Percentiles rank a stretch among this genome's conserved stretches.
Evolutionary conservation across 192 early-diverging fungal species (phyloP).

Genomic region (Backusella australiensis): DNA sequence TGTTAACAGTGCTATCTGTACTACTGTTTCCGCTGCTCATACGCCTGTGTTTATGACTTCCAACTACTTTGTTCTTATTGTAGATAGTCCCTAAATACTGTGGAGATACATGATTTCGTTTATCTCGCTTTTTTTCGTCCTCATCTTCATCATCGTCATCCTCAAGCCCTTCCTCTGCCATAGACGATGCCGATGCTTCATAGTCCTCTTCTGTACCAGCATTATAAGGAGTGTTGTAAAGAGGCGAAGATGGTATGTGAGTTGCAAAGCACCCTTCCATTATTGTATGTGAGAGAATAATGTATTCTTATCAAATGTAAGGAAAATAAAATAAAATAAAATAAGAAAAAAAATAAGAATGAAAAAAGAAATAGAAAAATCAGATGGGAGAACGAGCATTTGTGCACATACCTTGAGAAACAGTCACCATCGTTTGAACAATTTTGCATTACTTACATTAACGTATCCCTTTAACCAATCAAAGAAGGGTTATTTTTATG

Average conservation of each 20-base stretch:
- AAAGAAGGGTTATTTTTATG: not conserved
- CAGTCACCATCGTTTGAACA: no score
- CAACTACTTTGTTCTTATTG: not conserved
- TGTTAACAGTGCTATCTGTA: not conserved
- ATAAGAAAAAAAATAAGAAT: not conserved
- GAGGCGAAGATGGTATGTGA: not conserved
- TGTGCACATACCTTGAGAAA: no score
- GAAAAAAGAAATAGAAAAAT: not conserved
- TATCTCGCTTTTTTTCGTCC: not conserved
- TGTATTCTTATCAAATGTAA: not conserved
- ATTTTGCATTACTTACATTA: no score
- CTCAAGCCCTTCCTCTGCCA: not conserved
- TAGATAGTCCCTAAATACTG: not conserved
- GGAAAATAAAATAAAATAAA: not conserved
- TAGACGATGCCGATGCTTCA: constrained; percentile 11
- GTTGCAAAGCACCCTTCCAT: not conserved
- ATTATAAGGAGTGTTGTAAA: not conserved
- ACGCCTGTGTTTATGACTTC: not conserved
- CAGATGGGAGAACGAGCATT: no score
- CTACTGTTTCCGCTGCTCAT: constrained; percentile 15
- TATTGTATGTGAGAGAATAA: not conserved
- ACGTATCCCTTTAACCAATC: not conserved
- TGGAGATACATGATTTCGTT: not conserved
- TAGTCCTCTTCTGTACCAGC: not conserved
- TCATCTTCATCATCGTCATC: not conserved